Base-by-base conservation (phyloP, 2,329 filamentous ascomycete genomes). In the Xylariales sp. region DNA sequence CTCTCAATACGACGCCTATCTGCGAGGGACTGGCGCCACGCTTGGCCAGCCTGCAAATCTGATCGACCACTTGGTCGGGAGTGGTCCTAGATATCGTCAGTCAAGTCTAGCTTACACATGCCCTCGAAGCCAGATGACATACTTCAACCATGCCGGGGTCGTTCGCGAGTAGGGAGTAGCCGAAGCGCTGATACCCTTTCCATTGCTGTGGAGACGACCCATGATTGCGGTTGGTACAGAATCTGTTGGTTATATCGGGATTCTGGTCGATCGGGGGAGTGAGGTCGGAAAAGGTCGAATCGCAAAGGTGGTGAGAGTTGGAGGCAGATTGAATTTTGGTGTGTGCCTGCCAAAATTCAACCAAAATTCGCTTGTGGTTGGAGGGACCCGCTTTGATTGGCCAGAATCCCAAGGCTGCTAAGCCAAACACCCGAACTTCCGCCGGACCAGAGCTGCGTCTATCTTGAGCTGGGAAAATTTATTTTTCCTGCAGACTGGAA, bases 131-230 rank as follows among this genome's bases (percentile, higher is more conserved):
- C n/a, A n/a, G n/a, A n/a, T n/a, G n/a, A n/a, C n/a, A n/a, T n/a
- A n/a, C n/a, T 98, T 98, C 73, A 97, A 79, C 93, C 93, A 98
- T 59, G 90, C 80, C 50, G 93, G 91, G 53, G 89, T 70, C 61
- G 80, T 83, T 76, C 93, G 91, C 58, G 88, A 95, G 84, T 97
- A 98, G 66, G 94, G 93, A 73, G 97, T 76, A 64, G 93, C 88
- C 52, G 88, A 95, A 75, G 88, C 74, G 58, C 88, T 89, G 76
- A 98, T 98, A 74, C 93, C 94, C 88, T 97, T 97, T 78, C 93
- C 91, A 66, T 96, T 95, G 82, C 80, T 87, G 85, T 98, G 94
- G 85, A 97, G 84, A 80, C 91, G 84, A 84, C 90, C 88, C 88
- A 95, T 95, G 58, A 72, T 86, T 71, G 63, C 69, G 65, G 65